These are phyloP conservation scores for Pulveroboletus frians DNA, from an alignment of 768 basidiomycete species.

Conservation along the genomic window DNA sequence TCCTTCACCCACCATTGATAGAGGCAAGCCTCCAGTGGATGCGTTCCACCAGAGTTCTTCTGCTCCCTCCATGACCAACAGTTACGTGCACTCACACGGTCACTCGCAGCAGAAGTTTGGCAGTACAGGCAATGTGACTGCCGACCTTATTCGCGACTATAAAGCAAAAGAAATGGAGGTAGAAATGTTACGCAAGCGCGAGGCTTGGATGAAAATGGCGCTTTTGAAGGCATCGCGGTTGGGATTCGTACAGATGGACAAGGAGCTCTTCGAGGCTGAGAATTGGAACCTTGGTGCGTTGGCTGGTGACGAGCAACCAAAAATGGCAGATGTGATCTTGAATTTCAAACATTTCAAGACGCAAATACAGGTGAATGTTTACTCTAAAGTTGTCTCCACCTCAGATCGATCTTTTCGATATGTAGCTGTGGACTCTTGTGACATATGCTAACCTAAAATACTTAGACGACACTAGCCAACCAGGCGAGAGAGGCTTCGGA, in stretches of 20 bases:
- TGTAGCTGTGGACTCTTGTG: background rate
- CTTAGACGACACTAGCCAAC: conserved; percentile 63
- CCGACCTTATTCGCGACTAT: conserved; percentile 74
- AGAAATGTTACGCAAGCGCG: conserved; percentile 67
- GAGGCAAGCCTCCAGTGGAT: conserved; percentile 53
- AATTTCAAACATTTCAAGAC: conserved; percentile 86
- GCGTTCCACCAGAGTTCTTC: conserved; percentile 48
- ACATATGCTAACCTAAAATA: conserved; percentile 8
- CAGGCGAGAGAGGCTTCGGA: conserved; percentile 77
- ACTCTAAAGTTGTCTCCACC: background rate
- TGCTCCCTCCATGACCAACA: conserved; percentile 46
- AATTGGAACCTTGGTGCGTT: conserved; percentile 33
- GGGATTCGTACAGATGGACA: conserved; percentile 69
- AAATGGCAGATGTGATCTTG: conserved; percentile 65
- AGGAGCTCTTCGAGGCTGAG: conserved; percentile 40
- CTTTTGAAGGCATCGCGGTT: conserved; percentile 67
- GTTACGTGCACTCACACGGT: conserved; percentile 41
- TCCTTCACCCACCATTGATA: conserved; percentile 54
- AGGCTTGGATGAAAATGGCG: conserved; percentile 83
- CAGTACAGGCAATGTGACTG: conserved; percentile 64
- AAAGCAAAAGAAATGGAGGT: conserved; percentile 81
- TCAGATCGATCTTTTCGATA: background rate
- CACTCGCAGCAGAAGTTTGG: conserved; percentile 33
- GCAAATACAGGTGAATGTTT: conserved; percentile 66
- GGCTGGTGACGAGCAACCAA: conserved; percentile 40